Evolutionary conservation across 2,329 filamentous ascomycete species (phyloP), one percentile per base, ranked within the genome.

Genomic region (Fusarium domesticum): DNA sequence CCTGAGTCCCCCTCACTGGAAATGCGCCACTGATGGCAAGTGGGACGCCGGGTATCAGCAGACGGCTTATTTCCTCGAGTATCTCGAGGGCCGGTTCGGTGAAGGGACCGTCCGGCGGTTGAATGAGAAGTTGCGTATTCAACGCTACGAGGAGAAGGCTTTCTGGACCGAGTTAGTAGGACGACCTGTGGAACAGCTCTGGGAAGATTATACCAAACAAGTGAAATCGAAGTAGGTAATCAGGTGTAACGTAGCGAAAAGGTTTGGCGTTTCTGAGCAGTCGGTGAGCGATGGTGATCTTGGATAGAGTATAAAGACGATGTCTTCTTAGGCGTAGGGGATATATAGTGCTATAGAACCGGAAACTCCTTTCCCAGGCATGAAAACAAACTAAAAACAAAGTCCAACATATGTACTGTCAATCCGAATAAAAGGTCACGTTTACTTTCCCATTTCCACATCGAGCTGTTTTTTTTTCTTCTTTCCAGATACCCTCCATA

Each of bases 1-100:
- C 0, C 75, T 95, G 19, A 80, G 74, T 7, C 89, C 92, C 32
- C 87, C 88, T 38, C 91, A 96, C 69, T 97, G 92, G 92, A 84
- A 81, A 62, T 72, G 71, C 3, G 75, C 79, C 39, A 59, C 67
- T 1, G 62, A 54, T 6, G 77, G 78, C 15, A 75, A 77, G n/a
- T 96, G 91, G 91, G 89, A 96, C 65, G 79, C 76, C 31, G 91
- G 91, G 0, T 97, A 97, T 68, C 85, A 96, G 71, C 80, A 86
- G 54, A 97, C 92, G 6, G 93, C 84, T 1, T 97, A 89, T 65
- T 97, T 97, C 58, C 69, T 97, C 39, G 84, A 93, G 42, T 96
- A 89, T 70, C 70, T 97, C 36, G 91, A 96, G 69, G 65, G 71
- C 28, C 75, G 75, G 37, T 86, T 79, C 54, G 82, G 81, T 1